These are phyloP conservation scores for Tricholoma terreum DNA, from an alignment of 768 basidiomycete species.

Conservation along the genomic window DNA sequence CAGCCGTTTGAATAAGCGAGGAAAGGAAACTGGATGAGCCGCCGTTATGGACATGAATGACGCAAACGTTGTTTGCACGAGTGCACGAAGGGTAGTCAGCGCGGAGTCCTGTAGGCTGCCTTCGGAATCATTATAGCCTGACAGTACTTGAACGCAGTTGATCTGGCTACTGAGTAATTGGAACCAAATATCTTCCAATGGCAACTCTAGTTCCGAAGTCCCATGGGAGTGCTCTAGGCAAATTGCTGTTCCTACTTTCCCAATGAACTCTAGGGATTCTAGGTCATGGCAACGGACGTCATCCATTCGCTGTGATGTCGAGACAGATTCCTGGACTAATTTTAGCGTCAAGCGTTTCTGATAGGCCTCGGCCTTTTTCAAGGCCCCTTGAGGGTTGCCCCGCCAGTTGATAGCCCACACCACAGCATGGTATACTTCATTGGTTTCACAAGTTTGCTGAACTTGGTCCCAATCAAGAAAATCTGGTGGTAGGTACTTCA, in stretches of 20 bases:
- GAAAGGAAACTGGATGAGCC: slow-evolving; percentile 80
- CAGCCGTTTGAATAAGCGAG: slow-evolving; percentile 86
- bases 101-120: slow-evolving; percentile 21
- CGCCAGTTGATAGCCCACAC: slow-evolving; percentile 75
- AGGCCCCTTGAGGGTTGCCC: slow-evolving; percentile 61
- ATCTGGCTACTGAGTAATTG: slow-evolving; percentile 80
- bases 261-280: slow-evolving; percentile 54
- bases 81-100: slow-evolving; percentile 57
- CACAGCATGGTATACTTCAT: slow-evolving; percentile 68
- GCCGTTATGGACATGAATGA: slow-evolving; percentile 84
- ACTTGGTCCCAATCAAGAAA: slow-evolving; percentile 56
- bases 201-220: slow-evolving; percentile 36
- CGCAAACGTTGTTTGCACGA: slow-evolving; percentile 83
- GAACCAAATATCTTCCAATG: slow-evolving; percentile 88
- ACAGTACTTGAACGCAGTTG: slow-evolving; percentile 69
- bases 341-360: slow-evolving; percentile 47
- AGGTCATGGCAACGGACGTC: slow-evolving; percentile 34
- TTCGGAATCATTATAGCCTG: slow-evolving; percentile 32
- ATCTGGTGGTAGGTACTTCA: slow-evolving; percentile 52
- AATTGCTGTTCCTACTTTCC: slow-evolving; percentile 58
- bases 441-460: slow-evolving; percentile 62
- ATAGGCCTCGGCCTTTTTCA: slow-evolving; percentile 62
- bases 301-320: slow-evolving; percentile 12
- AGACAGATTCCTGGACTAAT: slow-evolving; percentile 31
- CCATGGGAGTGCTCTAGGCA: slow-evolving; percentile 66